A percentile compares a stretch with the other conserved stretches of the same genome.
These are phyloP conservation scores for Daldinia grandis DNA, from an alignment of 495 filamentous ascomycete species.

Conservation along the genomic window DNA sequence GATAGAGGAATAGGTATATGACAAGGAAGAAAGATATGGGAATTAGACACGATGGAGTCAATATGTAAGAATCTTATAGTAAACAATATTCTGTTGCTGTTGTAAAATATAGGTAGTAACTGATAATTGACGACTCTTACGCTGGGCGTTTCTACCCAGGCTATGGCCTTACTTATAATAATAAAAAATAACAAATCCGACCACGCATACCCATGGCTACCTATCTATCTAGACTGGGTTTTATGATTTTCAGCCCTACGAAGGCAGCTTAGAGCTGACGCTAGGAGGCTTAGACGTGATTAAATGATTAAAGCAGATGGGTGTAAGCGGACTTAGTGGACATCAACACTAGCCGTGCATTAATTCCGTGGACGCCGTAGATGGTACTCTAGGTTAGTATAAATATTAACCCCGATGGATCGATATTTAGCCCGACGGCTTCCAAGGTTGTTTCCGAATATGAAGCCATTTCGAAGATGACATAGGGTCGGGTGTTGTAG, in stretches of 20 bases:
- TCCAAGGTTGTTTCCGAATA: not conserved
- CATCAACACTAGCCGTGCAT: slow-evolving; percentile 1
- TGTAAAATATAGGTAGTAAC: not conserved
- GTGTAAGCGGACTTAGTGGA: slow-evolving; percentile 23
- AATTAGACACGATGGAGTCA: not conserved
- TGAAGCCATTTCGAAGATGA: no score
- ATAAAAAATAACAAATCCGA: not conserved
- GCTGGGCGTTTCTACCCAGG: not conserved
- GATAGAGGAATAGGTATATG: not conserved
- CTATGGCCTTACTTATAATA: not conserved
- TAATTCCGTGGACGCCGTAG: slow-evolving; percentile 16
- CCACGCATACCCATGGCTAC: not conserved
- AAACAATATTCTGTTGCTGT: no score
- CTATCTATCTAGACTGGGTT: not conserved
- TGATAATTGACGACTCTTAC: not conserved
- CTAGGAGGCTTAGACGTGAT: not conserved
- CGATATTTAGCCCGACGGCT: not conserved
- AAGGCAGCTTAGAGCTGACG: slow-evolving; percentile 22
- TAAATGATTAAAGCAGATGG: not conserved
- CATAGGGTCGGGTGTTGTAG: no score
- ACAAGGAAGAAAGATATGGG: not conserved
- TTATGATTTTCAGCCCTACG: slow-evolving; percentile 16
- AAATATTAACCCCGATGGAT: slow-evolving; percentile 6
- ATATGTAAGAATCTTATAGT: not conserved
- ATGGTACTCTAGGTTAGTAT: not conserved